phyloP scores from a whole-genome alignment of 108 stramenopile genomes.

The Discostella pseudostelligera region DNA sequence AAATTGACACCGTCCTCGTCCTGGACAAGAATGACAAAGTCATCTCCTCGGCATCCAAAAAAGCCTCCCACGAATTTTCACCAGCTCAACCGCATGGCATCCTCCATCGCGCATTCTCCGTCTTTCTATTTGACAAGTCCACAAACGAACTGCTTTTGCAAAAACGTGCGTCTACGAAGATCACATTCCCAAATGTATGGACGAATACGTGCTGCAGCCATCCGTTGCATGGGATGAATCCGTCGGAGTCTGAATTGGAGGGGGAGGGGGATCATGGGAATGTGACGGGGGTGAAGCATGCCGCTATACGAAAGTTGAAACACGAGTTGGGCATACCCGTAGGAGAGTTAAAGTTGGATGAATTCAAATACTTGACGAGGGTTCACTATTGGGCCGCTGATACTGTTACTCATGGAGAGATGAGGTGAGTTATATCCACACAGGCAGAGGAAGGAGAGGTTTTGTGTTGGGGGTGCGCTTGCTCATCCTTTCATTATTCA shows the following conservation, averaged over 20 bases:
- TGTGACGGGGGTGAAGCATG: constrained; percentile 91
- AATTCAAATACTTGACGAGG: constrained; percentile 96
- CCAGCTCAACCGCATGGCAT: constrained; percentile 67
- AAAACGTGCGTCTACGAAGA: constrained; percentile 92
- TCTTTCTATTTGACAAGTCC: constrained; percentile 93
- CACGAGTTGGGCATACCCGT: constrained; percentile 94
- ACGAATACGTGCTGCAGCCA: constrained; percentile 99
- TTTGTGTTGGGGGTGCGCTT: no score
- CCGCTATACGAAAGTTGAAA: constrained; percentile 94
- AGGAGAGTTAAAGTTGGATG: constrained; percentile 54
- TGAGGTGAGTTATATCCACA: constrained; percentile 53
- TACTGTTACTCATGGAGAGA: constrained; percentile 81
- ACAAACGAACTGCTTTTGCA: constrained; percentile 90
- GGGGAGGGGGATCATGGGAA: constrained; percentile 61
- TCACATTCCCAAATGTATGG: constrained; percentile 99
- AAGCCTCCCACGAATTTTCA: constrained; percentile 67
- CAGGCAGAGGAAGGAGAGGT: no score
- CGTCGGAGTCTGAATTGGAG: constrained; percentile 72
- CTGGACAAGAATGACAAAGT: constrained; percentile 74
- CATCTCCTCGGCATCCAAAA: constrained; percentile 76
- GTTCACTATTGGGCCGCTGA: constrained; percentile 98
- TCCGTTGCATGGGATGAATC: constrained; percentile 90
- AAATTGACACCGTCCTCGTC: constrained; percentile 84
- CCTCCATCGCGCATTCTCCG: constrained; percentile 98
- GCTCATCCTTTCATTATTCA: no score